Conservation (phyloP, 169 alveolate species). For the Plasmodium coatneyi region DNA sequence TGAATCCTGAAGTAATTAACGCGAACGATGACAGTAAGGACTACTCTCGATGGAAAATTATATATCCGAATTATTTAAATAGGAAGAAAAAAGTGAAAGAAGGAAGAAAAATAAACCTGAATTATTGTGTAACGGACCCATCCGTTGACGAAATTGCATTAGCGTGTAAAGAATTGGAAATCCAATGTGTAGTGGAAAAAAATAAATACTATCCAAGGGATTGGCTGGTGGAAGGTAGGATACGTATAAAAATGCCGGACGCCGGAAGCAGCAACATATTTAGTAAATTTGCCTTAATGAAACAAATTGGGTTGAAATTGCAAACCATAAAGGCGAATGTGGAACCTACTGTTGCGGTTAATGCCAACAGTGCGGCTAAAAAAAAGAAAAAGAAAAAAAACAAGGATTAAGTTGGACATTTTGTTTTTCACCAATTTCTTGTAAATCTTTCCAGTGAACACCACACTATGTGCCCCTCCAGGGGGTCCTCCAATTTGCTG, state of each 20-base stretch:
- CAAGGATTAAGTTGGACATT: constrained; percentile 6
- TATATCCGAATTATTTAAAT: constrained; percentile 84
- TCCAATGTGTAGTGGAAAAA: constrained; percentile 80
- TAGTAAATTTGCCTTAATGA: constrained; percentile 52
- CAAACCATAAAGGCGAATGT: constrained; percentile 57
- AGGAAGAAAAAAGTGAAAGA: constrained; percentile 79
- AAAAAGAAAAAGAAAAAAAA: constrained; percentile 45
- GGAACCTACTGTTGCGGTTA: constrained; percentile 2
- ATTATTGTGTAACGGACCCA: constrained; percentile 81
- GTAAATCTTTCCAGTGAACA: not conserved
- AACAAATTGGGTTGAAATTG: constrained; percentile 43
- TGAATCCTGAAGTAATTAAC: not conserved
- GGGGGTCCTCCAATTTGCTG: not conserved
- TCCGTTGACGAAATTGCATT: constrained; percentile 80
- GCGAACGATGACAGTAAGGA: constrained; percentile 12
- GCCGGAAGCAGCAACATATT: not conserved
- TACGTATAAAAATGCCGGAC: constrained; percentile 76
- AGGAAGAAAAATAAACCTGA: constrained; percentile 80
- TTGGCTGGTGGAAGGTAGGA: constrained; percentile 82
- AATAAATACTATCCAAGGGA: constrained; percentile 82
- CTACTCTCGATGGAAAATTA: constrained; percentile 76
- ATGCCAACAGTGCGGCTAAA: not conserved
- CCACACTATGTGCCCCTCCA: not conserved
- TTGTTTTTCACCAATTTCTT: not conserved
- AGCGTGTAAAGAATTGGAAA: constrained; percentile 82